Base-by-base conservation (phyloP, 1,139 yeast genomes). In the Scheffersomyces illinoinensis region DNA sequence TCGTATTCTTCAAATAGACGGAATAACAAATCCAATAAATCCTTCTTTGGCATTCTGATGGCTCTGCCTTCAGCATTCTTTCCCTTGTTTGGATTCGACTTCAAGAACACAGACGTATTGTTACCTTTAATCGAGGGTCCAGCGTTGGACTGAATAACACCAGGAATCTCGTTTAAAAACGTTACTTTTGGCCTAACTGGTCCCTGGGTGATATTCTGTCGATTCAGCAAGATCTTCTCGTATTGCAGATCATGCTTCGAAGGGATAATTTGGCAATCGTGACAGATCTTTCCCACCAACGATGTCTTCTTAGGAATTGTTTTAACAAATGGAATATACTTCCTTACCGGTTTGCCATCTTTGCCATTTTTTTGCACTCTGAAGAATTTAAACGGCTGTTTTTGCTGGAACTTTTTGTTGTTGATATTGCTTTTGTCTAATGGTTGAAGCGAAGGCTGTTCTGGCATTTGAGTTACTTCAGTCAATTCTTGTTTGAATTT, bases 21-120 rank as follows among this genome's bases (percentile, higher is more conserved):
- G 84, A 96, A 95, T 64, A 95, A 79, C 66, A 91, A 77, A 74
- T 93, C 98, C 82, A 95, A 84, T 59, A 95, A 85, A 65, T 93
- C 98, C 74, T 91, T 92, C 78, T 91, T 89, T 50, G 97, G 97
- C 89, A 95, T 90, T 73, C 99, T 86, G 63, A 91, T 92, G 49
- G 98, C 97, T 71, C 97, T 89, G 56, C 96, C 96, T 65, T 91
- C 96, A n/a, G 71, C 68, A 61, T 83, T 78, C 66, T 81, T 83
- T 55, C 67, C 68, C 61, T 72, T 75, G 23, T 66, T 69, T 19
- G 66, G 66, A 52, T 68, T 72, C 3, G 80, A 71, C 69, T 84
- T 85, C 66, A 89, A 81, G 77, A 89, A 87, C 47, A 78, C 74
- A 33, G 88, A 85, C 3, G 91, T 84, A 59, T 85, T 86, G 63